Conservation (phyloP, 1,284 basidiomycete species). For the Boletus hoseneyae region DNA sequence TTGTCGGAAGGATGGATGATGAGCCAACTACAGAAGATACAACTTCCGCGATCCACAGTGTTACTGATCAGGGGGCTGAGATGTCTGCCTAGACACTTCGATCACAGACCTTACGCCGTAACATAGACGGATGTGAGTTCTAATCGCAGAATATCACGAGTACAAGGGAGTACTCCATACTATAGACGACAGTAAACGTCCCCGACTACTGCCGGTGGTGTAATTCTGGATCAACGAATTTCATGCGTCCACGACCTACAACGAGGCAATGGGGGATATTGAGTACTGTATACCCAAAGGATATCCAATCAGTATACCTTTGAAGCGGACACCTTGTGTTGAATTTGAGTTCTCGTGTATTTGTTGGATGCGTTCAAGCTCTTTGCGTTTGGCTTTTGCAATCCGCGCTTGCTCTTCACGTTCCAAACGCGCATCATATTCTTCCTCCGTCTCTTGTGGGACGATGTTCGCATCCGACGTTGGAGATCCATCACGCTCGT, state of each 20-base stretch:
- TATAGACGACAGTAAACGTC: neutral
- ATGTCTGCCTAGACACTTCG: constrained; percentile 29
- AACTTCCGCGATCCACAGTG: constrained; percentile 4
- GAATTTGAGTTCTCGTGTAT: constrained; percentile 36
- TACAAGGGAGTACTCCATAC: neutral
- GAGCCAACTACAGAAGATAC: constrained; percentile 25
- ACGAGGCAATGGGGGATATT: neutral
- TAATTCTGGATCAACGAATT: constrained; percentile 60
- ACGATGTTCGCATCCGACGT: constrained; percentile 8
- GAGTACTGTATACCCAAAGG: neutral
- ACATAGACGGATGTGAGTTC: neutral
- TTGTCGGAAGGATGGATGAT: constrained; percentile 26
- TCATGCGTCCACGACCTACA: constrained; percentile 62
- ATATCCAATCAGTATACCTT: constrained; percentile 42
- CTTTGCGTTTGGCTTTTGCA: constrained; percentile 43
- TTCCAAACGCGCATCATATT: constrained; percentile 69
- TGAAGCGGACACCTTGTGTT: constrained; percentile 54
- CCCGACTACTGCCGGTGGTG: constrained; percentile 26
- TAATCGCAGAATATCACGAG: constrained; percentile 7
- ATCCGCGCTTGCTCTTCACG: constrained; percentile 64
- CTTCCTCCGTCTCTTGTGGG: constrained; percentile 49
- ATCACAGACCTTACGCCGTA: constrained; percentile 4
- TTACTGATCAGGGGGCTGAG: constrained; percentile 41
- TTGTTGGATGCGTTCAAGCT: constrained; percentile 49
- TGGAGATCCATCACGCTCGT: constrained; percentile 13